Evolutionary conservation across 805 yeast species (phyloP), one percentile per base, ranked within the genome.

Genomic region (Candida patagonica): DNA sequence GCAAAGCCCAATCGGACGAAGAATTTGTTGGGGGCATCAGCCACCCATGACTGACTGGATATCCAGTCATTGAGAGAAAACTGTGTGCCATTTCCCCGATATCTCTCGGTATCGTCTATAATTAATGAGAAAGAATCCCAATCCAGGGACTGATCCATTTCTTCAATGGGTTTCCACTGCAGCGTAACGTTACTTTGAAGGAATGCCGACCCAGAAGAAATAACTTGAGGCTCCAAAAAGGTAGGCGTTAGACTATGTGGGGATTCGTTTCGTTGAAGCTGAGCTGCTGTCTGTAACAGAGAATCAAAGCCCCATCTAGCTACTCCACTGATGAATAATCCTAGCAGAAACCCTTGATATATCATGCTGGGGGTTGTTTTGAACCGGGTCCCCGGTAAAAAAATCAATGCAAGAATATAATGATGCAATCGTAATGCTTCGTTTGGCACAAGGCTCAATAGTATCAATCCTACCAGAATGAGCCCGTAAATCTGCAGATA

Each of bases 301-400:
- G 95, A 78, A 2, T 94, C 96, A 52, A 82, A 78, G 41, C 92
- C 96, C 98, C 98, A 89, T 41, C 94, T 66, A 0, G 94, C 75
- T 1, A 85, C 76, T 0, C 98, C 98, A 17, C 88, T 80, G 5
- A 87, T 66, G 37, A 82, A 69, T 33, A 89, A 64, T 0, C 96
- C 98, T 0, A 85, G 56, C 19, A 89, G 62, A 1, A 89, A 71
- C 2, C 96, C 97, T 56, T 88, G 96, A 54, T 84, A 80, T 6
- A 80, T 51, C 48, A 81, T 66, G 12, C 59, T 52, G 8, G 61
- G 51, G 5, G 61, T 48, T 15, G 64, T 59, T 34, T 52, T 47
- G 30, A 73, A 55, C 0, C 92, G 88, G 30, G 95, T 84, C 0
- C 95, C 96, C 0, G 95, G 95, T 2, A 88, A 66, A 23, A 88